Conservation (phyloP, 163 green algal genomes). For the Chlorella variabilis region DNA sequence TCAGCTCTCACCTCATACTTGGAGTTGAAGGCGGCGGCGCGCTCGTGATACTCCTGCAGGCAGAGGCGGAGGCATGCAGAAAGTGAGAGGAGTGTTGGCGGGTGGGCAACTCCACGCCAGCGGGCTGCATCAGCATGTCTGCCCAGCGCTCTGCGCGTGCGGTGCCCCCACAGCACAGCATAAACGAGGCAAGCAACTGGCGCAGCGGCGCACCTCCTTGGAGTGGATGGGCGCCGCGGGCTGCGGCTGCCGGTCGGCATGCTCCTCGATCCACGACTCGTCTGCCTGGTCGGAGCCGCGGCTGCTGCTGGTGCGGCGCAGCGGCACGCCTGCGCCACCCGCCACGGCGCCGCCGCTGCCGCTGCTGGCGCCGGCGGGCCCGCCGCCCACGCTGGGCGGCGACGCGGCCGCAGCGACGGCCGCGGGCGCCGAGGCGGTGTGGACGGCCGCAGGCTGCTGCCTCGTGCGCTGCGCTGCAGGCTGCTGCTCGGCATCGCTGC, state of each 20-base stretch:
- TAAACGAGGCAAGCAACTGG: too few relatives aligned
- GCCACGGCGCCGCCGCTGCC: neutral
- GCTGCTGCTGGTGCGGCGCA: conserved; percentile 21
- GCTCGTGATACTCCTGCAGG: conserved; percentile 24
- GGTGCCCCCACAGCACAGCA: too few relatives aligned
- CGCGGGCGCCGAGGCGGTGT: too few relatives aligned
- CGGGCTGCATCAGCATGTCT: too few relatives aligned
- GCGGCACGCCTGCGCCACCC: neutral
- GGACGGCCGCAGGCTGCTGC: neutral
- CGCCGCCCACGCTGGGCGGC: neutral
- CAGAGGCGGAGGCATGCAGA: neutral
- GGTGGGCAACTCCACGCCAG: too few relatives aligned
- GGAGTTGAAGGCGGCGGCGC: conserved; percentile 29
- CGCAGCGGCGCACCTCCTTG: conserved; percentile 26
- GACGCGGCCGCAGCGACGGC: neutral
- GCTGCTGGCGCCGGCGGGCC: neutral
- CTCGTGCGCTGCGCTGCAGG: neutral
- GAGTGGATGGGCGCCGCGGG: conserved; percentile 30
- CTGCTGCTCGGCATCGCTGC: conserved; percentile 4
- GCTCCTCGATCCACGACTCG: conserved; percentile 37
- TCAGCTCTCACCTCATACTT: conserved; percentile 23
- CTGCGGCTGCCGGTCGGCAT: conserved; percentile 27
- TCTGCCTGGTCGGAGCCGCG: conserved; percentile 26
- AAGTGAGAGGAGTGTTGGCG: too few relatives aligned
- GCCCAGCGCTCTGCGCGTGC: too few relatives aligned